phyloP scores from a whole-genome alignment of 2,329 filamentous ascomycete genomes.

The Sporothrix brunneoviolacea region DNA sequence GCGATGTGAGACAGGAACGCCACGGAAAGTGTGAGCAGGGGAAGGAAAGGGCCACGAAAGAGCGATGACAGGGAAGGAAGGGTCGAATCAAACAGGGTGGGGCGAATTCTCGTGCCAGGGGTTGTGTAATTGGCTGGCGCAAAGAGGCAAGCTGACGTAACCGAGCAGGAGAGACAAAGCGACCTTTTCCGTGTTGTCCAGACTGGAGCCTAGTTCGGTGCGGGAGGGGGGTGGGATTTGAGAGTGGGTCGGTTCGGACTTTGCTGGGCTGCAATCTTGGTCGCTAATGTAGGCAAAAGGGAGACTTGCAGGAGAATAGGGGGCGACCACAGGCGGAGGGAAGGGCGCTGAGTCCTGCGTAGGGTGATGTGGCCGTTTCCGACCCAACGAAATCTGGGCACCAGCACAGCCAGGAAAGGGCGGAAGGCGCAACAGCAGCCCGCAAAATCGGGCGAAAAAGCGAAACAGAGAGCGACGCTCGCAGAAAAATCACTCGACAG shows the following conservation, averaged over 20 bases:
- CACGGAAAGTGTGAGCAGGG: slow-evolving; percentile 8
- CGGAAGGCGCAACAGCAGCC: slow-evolving; percentile 10
- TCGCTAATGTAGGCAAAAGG: slow-evolving; percentile 14
- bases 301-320: background rate
- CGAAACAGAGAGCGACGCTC: background rate
- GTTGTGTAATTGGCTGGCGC: slow-evolving; percentile 19
- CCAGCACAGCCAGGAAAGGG: slow-evolving; percentile 1
- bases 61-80: background rate
- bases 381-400: slow-evolving; percentile 21
- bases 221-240: slow-evolving; percentile 1
- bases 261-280: slow-evolving; percentile 5
- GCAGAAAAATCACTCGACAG: slow-evolving; percentile 5
- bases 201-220: slow-evolving; percentile 8
- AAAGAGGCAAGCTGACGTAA: slow-evolving; percentile 21
- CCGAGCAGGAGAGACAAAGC: slow-evolving; percentile 6
- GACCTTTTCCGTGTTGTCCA: slow-evolving; percentile 8
- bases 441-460: background rate
- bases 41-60: background rate
- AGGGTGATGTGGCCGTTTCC: slow-evolving; percentile 26
- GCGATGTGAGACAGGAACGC: slow-evolving; percentile 15
- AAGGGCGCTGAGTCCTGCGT: slow-evolving; percentile 10
- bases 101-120: background rate
- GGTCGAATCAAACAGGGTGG: slow-evolving; percentile 4
- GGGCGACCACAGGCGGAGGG: slow-evolving; percentile 1
- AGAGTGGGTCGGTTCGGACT: slow-evolving; percentile 13